A percentile compares a stretch with the other conserved stretches of the same genome.
These are phyloP conservation scores for Aureobasidium sp. DNA, from an alignment of 2,329 filamentous ascomycete genomes.

Conservation along the genomic window DNA sequence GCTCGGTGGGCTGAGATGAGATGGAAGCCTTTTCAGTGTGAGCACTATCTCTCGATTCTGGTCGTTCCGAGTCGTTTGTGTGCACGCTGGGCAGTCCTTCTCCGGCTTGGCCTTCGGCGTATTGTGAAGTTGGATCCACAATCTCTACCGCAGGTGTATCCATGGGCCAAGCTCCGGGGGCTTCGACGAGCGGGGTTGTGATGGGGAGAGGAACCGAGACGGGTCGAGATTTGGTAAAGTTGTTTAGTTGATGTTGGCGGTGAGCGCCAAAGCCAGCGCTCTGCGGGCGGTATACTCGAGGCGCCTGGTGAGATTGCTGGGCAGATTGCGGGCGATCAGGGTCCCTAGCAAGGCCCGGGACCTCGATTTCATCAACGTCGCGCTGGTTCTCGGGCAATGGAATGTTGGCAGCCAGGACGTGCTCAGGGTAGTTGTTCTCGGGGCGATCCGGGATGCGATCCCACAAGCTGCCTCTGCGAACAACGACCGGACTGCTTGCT, in stretches of 20 bases:
- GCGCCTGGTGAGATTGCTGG: slow-evolving; percentile 28
- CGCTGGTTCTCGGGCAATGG: slow-evolving; percentile 59
- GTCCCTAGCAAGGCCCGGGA: slow-evolving; percentile 60
- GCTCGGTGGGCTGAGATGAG: background rate
- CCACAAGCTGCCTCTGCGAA: slow-evolving; percentile 4
- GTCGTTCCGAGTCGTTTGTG: background rate
- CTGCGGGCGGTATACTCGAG: background rate
- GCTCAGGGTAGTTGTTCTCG: slow-evolving; percentile 31
- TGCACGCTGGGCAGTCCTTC: background rate
- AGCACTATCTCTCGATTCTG: slow-evolving; percentile 1
- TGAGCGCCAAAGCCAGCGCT: background rate
- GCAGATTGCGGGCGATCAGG: slow-evolving; percentile 38
- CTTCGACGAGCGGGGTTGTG: slow-evolving; percentile 1
- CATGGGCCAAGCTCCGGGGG: slow-evolving; percentile 9
- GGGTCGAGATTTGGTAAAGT: background rate
- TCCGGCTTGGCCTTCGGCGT: background rate
- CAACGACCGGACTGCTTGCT: background rate
- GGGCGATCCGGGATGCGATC: slow-evolving; percentile 20
- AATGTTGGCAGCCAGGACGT: slow-evolving; percentile 47
- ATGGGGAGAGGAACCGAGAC: slow-evolving; percentile 1
- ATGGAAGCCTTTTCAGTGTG: slow-evolving; percentile 1
- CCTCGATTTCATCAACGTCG: slow-evolving; percentile 72
- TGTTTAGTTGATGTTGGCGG: background rate
- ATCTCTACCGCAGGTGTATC: background rate
- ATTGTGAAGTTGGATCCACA: background rate